phyloP scores from a whole-genome alignment of 2,329 filamentous ascomycete genomes.

The Pyrenochaeta sp. region DNA sequence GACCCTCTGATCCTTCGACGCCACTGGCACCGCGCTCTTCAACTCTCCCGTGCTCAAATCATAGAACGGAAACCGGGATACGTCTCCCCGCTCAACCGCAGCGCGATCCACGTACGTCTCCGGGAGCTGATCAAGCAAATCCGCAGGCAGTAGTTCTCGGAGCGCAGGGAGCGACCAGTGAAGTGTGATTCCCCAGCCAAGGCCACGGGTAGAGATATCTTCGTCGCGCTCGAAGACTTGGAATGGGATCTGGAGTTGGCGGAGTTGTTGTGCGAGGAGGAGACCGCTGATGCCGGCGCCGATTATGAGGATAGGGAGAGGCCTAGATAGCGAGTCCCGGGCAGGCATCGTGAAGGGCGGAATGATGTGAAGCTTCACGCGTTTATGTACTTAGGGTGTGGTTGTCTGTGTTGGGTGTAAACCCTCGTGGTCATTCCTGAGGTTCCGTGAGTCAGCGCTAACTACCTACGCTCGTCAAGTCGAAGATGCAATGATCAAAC shows the following conservation, averaged over 20 bases:
- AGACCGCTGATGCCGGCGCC: not conserved
- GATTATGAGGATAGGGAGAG: not conserved
- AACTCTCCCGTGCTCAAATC: conserved; percentile 17
- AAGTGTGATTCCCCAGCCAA: conserved; percentile 30
- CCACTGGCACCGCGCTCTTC: conserved; percentile 6
- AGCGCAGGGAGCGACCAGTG: conserved; percentile 19
- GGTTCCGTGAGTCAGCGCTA: not conserved
- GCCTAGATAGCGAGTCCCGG: not conserved
- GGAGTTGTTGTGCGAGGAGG: not conserved
- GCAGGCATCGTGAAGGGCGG: not conserved
- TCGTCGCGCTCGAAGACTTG: not conserved
- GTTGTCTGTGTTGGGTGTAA: not conserved
- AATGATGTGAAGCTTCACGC: not conserved
- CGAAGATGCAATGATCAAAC: not conserved
- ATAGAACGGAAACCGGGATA: conserved; percentile 17
- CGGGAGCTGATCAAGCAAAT: conserved; percentile 8
- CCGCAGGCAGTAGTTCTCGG: conserved; percentile 8
- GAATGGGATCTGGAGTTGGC: conserved; percentile 9
- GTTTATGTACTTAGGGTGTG: too few species aligned
- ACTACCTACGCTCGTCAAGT: not conserved
- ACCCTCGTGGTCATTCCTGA: not conserved
- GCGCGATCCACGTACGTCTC: conserved; percentile 17
- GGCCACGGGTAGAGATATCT: conserved; percentile 5
- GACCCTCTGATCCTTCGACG: conserved; percentile 8
- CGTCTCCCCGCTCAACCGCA: conserved; percentile 14